These are phyloP conservation scores for Tinospora cordifolia DNA, from an alignment of 164 flowering plant genomes.

Conservation along the genomic window DNA sequence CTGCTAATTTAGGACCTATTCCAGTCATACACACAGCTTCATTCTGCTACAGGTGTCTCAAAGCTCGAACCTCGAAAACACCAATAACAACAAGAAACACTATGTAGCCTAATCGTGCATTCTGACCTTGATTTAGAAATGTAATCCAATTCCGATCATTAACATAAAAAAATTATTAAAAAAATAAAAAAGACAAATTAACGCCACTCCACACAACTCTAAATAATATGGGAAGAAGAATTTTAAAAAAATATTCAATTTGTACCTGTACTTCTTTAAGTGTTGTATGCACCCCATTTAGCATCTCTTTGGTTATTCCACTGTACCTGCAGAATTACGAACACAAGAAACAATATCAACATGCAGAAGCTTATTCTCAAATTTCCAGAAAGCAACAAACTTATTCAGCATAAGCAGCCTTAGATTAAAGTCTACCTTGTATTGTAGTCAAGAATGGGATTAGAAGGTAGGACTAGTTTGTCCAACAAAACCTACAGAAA, in stretches of 20 bases:
- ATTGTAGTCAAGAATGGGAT: constrained; percentile 73
- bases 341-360: neutral
- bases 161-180: too few relatives aligned
- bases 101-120: neutral
- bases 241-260: neutral
- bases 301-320: constrained; percentile 90
- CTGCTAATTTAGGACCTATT: too few relatives aligned
- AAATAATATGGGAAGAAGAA: constrained; percentile 1
- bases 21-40: neutral
- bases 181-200: neutral
- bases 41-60: neutral
- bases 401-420: neutral
- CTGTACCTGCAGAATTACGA: constrained; percentile 57
- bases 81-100: neutral
- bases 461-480: constrained; percentile 86
- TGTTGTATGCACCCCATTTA: constrained; percentile 69
- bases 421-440: constrained; percentile 54
- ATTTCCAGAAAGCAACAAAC: neutral
- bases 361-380: neutral
- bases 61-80: neutral
- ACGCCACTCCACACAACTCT: neutral
- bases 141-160: neutral
- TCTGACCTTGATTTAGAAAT: neutral
- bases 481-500: constrained; percentile 70
- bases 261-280: constrained; percentile 82